phyloP scores from a whole-genome alignment of 129 eudicot species.

The Centaurea solstitialis region DNA sequence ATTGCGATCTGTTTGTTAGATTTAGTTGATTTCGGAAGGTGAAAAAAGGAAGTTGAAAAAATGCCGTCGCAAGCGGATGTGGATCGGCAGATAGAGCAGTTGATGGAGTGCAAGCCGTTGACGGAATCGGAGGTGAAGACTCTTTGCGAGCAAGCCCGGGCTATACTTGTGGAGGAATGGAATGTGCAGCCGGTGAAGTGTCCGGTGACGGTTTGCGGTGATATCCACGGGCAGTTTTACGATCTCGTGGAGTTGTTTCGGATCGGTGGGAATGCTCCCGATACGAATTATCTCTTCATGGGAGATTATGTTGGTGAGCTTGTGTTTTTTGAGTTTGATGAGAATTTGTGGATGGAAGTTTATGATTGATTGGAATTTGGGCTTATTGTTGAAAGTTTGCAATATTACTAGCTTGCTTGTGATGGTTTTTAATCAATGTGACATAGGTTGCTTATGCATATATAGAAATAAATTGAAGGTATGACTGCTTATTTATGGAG shows the following conservation, averaged over 20 bases:
- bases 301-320: conserved; percentile 75
- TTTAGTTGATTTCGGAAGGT: background rate
- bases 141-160: conserved; percentile 77
- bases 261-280: conserved; percentile 68
- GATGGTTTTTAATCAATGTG: background rate
- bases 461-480: background rate
- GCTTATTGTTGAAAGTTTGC: background rate
- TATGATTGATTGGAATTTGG: background rate
- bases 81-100: conserved; percentile 69
- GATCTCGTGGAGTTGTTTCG: conserved; percentile 70
- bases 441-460: conserved; percentile 2
- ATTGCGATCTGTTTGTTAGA: background rate
- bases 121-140: conserved; percentile 69
- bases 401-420: background rate
- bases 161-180: conserved; percentile 79
- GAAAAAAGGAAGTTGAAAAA: background rate
- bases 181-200: conserved; percentile 81
- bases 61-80: conserved; percentile 70
- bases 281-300: conserved; percentile 80
- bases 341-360: background rate
- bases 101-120: conserved; percentile 84
- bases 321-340: background rate
- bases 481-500: background rate
- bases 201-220: conserved; percentile 72
- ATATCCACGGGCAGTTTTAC: conserved; percentile 69